These are phyloP conservation scores for Beauveria sp. DNA, from an alignment of 2,329 filamentous ascomycete genomes.

Conservation along the genomic window DNA sequence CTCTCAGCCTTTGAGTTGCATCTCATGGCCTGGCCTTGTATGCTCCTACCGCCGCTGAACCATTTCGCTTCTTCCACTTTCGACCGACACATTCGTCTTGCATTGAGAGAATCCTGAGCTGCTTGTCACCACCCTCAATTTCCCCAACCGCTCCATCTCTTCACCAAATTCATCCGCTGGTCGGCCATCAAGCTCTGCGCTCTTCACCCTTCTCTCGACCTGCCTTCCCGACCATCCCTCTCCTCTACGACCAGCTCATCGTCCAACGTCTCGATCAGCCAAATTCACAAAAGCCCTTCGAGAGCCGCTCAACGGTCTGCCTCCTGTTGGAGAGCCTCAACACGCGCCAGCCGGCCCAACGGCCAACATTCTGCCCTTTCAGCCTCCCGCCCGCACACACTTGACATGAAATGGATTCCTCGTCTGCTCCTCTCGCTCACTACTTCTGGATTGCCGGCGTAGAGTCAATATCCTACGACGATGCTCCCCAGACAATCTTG, in stretches of 20 bases:
- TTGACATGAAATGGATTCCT: constrained; percentile 50
- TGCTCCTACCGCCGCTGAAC: not conserved
- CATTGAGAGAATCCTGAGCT: not conserved
- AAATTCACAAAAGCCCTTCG: not conserved
- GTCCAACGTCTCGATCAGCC: not conserved
- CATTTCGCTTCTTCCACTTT: constrained; percentile 7
- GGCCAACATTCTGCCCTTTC: not conserved
- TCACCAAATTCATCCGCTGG: not conserved
- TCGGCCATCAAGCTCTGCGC: not conserved
- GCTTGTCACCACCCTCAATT: not conserved
- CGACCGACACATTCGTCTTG: not conserved
- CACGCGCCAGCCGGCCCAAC: not conserved
- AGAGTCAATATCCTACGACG: constrained; percentile 59
- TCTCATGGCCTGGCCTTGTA: constrained; percentile 5
- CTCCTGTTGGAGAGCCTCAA: not conserved
- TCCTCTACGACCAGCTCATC: not conserved
- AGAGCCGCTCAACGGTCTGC: not conserved
- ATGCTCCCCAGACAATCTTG: constrained; percentile 31
- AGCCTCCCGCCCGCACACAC: constrained; percentile 13
- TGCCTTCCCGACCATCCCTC: not conserved
- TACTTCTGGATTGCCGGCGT: constrained; percentile 72
- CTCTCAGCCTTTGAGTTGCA: constrained; percentile 9
- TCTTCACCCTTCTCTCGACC: not conserved
- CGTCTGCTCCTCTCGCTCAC: constrained; percentile 60
- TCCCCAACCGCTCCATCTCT: not conserved